Base-by-base conservation (phyloP, 768 basidiomycete species). In the Lactarius trivialis region DNA sequence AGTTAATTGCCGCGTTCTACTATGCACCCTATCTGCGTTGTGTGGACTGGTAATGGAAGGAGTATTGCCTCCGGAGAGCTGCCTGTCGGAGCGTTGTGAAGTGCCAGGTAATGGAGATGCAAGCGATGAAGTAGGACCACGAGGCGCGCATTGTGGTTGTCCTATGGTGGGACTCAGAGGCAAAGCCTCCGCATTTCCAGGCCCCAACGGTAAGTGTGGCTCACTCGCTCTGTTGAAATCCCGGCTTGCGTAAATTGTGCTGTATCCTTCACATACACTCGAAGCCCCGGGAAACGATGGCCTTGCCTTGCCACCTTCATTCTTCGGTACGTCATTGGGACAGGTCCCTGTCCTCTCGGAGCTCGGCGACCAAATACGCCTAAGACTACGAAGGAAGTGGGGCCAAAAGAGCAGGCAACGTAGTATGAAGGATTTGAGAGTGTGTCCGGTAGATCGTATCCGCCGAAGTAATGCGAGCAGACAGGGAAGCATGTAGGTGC, bases 351-450 rank as follows among this genome's bases (percentile, higher is more conserved):
- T 11, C 15, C n/a, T 34, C 37, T 9, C 17, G 21, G 21, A 49
- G 37, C 28, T 34, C 30, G n/a, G 14, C 1, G 37, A 32, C 48
- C 61, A 58, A 24, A 55, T 14, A 21, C 45, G 33, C 62, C 33
- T 34, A 19, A 55, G 4, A 7, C 14, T 26, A 24, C 58, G 58
- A 19, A 63, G 34, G 24, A 33, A 11, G 9, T 41, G 36, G 0
- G 53, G 48, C 57, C 43, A 41, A 33, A 50, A 21, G 32, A 60
- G 45, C 4, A 63, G 19, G 24, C 37, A 55, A 7, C 45, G 57
- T 21, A 59, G 33, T 33, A 60, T 15, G 34, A 63, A 43, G 24
- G 62, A 28, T 24, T 49, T 63, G 36, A 60, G 37, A 2, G 4
- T 32, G 30, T 32, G 24, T 3, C 39, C 24, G 7, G 60, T 48